Evolutionary conservation across 2,329 filamentous ascomycete genomes (phyloP).

Genomic region (Exophiala spinifera): DNA sequence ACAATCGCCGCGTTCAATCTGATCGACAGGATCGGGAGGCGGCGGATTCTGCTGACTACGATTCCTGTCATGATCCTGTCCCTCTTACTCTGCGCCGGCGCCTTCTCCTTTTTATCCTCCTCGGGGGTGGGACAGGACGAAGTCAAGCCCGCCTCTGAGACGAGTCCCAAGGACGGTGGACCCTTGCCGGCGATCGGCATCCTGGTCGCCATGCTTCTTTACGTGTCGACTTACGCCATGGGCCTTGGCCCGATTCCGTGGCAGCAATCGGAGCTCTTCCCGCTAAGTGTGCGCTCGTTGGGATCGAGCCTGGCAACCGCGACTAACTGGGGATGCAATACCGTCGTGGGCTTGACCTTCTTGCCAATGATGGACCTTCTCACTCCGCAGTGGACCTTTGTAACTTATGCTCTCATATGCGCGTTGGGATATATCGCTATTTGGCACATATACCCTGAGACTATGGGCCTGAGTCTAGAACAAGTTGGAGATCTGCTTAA

Average conservation of each 20-base stretch:
- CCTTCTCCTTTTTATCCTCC: conserved; percentile 62
- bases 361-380: conserved; percentile 78
- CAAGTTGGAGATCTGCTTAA: conserved; percentile 70
- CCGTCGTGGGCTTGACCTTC: conserved; percentile 80
- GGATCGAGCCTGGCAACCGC: conserved; percentile 63
- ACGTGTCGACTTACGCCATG: conserved; percentile 80
- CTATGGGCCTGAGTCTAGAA: conserved; percentile 75
- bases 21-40: conserved; percentile 75
- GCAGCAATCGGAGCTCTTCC: conserved; percentile 93
- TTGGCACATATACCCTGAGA: conserved; percentile 80
- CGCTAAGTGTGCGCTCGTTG: conserved; percentile 60
- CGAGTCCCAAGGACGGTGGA: conserved; percentile 30
- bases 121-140: conserved; percentile 10
- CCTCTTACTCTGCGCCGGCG: conserved; percentile 66
- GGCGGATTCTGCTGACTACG: conserved; percentile 75
- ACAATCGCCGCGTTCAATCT: conserved; percentile 70
- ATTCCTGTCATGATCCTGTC: conserved; percentile 80
- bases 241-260: conserved; percentile 91
- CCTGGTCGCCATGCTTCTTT: conserved; percentile 72
- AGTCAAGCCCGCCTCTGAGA: conserved; percentile 21
- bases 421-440: conserved; percentile 63
- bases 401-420: conserved; percentile 73
- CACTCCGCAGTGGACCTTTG: conserved; percentile 73
- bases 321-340: conserved; percentile 87
- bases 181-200: conserved; percentile 56